These are phyloP conservation scores for Macrophomina tecta DNA, from an alignment of 2,329 filamentous ascomycete genomes.

Conservation along the genomic window DNA sequence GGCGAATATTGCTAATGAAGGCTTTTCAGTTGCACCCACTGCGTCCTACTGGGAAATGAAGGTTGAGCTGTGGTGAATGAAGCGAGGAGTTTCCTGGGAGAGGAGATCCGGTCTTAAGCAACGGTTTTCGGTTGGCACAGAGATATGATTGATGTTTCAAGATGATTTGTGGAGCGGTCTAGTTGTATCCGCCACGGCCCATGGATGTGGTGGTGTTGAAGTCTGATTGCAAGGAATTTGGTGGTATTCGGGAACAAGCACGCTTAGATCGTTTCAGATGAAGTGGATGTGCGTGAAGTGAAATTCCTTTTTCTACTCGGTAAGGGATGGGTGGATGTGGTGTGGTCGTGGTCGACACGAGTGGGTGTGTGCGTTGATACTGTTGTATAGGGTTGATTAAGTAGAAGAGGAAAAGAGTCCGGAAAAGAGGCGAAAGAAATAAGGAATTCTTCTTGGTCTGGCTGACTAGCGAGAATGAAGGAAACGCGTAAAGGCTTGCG, in stretches of 20 bases:
- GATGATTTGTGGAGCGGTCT: slow-evolving; percentile 12
- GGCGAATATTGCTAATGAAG: too few species aligned
- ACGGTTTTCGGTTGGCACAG: background rate
- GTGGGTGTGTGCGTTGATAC: background rate
- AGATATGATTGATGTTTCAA: background rate
- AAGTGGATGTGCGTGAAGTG: background rate
- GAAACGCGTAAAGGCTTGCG: background rate
- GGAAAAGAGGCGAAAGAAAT: slow-evolving; percentile 13
- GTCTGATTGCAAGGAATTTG: slow-evolving; percentile 10
- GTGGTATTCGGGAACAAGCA: slow-evolving; percentile 21
- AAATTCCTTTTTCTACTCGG: background rate
- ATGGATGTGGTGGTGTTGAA: slow-evolving; percentile 31
- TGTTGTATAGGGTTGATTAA: slow-evolving; percentile 11
- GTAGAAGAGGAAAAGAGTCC: background rate
- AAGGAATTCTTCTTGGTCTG: background rate
- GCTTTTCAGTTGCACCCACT: slow-evolving; percentile 34
- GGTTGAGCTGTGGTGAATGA: background rate
- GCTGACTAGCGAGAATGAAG: background rate
- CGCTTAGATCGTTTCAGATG: slow-evolving; percentile 3
- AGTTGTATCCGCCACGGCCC: slow-evolving; percentile 46
- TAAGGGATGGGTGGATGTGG: background rate
- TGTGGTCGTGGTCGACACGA: background rate
- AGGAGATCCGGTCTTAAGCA: background rate
- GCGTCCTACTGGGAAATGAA: slow-evolving; percentile 27
- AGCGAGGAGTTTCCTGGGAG: background rate